phyloP scores from a whole-genome alignment of 2,329 filamentous ascomycete genomes.

The Ophiostoma tasmaniense region DNA sequence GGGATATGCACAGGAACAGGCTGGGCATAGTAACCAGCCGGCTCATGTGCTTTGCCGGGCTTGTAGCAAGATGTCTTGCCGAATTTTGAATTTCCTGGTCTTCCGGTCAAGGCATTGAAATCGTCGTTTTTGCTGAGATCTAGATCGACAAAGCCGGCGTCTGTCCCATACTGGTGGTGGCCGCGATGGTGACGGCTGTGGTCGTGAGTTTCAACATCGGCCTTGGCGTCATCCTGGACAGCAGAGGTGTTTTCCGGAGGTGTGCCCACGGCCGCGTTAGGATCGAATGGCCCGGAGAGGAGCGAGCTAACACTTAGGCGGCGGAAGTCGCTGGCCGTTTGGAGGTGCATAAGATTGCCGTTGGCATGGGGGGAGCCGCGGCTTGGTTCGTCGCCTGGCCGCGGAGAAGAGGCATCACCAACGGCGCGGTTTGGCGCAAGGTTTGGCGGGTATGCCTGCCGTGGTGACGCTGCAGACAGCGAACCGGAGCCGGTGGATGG shows the following conservation, averaged over 20 bases:
- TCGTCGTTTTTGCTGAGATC: slow-evolving; percentile 68
- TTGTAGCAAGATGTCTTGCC: slow-evolving; percentile 18
- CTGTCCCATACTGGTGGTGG: slow-evolving; percentile 56
- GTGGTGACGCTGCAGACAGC: slow-evolving; percentile 15
- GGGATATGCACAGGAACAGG: slow-evolving; percentile 55
- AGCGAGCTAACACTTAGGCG: slow-evolving; percentile 59
- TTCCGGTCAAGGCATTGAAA: slow-evolving; percentile 49
- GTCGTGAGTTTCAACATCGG: neutral
- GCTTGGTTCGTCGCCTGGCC: slow-evolving; percentile 8
- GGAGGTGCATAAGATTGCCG: slow-evolving; percentile 9
- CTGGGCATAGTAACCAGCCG: slow-evolving; percentile 59
- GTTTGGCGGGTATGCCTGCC: neutral
- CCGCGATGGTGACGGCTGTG: slow-evolving; percentile 17
- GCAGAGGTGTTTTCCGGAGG: neutral
- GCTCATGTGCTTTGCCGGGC: slow-evolving; percentile 35
- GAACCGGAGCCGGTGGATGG: slow-evolving; percentile 18
- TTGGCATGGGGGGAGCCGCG: neutral
- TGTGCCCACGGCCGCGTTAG: neutral
- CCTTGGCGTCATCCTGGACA: neutral
- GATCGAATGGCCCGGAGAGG: slow-evolving; percentile 37
- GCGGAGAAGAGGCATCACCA: slow-evolving; percentile 5
- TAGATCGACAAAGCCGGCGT: slow-evolving; percentile 59
- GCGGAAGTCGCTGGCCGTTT: slow-evolving; percentile 21
- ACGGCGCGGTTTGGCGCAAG: neutral
- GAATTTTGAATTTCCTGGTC: neutral